Evolutionary conservation across 208 protist genomes (phyloP).

Genomic region (Wallacemonas sp.): DNA sequence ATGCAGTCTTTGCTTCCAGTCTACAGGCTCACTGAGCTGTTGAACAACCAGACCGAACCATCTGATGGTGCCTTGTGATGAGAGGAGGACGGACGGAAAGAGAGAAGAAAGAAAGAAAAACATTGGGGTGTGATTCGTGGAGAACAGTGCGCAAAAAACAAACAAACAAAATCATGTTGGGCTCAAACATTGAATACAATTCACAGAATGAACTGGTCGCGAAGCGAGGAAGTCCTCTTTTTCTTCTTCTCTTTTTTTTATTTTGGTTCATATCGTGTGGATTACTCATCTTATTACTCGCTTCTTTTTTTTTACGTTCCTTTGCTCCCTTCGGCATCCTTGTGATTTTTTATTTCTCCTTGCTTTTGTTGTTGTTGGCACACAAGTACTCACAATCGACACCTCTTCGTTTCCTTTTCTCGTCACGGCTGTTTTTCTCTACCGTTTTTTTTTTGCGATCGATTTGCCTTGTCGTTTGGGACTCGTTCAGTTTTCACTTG

Average conservation of each 20-base stretch:
- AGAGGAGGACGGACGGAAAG: too few relatives aligned
- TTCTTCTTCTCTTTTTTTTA: conserved; percentile 28
- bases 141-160: background rate
- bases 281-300: background rate
- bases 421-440: too few relatives aligned
- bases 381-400: background rate
- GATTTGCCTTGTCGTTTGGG: too few relatives aligned
- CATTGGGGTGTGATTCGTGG: background rate
- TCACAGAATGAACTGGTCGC: too few relatives aligned
- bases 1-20: conserved; percentile 28
- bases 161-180: conserved; percentile 1
- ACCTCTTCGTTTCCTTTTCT: too few relatives aligned
- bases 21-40: conserved; percentile 15
- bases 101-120: background rate
- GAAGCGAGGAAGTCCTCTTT: too few relatives aligned
- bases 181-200: too few relatives aligned
- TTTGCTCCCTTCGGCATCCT: conserved; percentile 13
- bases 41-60: background rate
- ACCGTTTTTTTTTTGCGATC: too few relatives aligned
- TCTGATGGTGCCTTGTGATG: too few relatives aligned
- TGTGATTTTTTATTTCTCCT: conserved; percentile 12
- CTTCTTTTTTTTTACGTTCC: background rate
- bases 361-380: too few relatives aligned
- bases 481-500: too few relatives aligned
- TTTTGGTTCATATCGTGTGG: background rate